These are phyloP conservation scores for Tricladium varicosporioides DNA, from an alignment of 2,329 filamentous ascomycete genomes.

Conservation along the genomic window DNA sequence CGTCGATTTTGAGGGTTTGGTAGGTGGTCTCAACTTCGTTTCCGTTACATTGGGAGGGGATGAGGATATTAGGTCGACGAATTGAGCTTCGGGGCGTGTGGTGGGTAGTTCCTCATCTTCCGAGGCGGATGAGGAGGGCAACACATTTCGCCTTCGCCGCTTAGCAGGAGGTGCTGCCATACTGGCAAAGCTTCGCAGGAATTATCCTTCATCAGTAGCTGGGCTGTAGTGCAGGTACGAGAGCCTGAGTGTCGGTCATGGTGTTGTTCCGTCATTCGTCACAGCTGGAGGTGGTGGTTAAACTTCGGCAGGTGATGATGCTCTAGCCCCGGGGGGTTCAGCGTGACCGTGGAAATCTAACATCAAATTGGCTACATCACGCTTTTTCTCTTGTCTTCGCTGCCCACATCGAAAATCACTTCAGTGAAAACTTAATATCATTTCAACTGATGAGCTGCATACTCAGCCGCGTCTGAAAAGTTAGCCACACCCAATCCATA, in stretches of 20 bases:
- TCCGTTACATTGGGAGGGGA: constrained; percentile 19
- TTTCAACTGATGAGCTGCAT: too few relatives aligned
- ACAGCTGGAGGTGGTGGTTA: too few relatives aligned
- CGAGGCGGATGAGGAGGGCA: constrained; percentile 39
- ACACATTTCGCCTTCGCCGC: constrained; percentile 54
- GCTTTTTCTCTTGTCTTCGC: too few relatives aligned
- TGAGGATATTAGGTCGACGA: constrained; percentile 23
- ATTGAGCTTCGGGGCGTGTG: constrained; percentile 18
- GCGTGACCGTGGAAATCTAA: too few relatives aligned
- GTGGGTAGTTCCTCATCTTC: constrained; percentile 46
- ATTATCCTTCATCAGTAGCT: background rate
- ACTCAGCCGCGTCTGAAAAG: too few relatives aligned
- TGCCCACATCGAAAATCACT: too few relatives aligned
- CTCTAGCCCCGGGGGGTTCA: too few relatives aligned
- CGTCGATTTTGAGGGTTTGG: constrained; percentile 14
- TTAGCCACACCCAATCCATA: too few relatives aligned
- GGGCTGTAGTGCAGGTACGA: background rate
- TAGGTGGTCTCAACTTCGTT: constrained; percentile 4
- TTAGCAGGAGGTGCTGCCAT: constrained; percentile 36
- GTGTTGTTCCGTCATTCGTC: background rate
- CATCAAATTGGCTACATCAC: too few relatives aligned
- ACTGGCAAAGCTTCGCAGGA: background rate
- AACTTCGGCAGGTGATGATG: too few relatives aligned
- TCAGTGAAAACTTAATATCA: too few relatives aligned
- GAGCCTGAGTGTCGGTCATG: background rate